Evolutionary conservation across 73 alveolate genomes (phyloP).

Genomic region (Effrenium voratum): DNA sequence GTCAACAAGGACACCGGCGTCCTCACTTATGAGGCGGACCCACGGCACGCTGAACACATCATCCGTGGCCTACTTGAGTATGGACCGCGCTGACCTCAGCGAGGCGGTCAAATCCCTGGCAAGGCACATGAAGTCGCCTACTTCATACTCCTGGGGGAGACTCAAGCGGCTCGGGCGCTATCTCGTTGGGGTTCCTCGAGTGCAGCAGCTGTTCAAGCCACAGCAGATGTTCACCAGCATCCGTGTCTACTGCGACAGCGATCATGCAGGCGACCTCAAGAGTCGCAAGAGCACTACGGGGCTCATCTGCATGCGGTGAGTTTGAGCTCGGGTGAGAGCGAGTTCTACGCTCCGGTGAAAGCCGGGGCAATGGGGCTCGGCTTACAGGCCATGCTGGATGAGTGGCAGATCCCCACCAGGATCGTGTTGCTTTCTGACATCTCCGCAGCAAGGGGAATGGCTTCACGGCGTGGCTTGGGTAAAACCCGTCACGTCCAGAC

Average conservation of each 20-base stretch:
- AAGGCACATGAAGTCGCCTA: background rate
- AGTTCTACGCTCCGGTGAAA: background rate
- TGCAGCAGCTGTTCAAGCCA: background rate
- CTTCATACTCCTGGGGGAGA: background rate
- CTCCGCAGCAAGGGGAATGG: background rate
- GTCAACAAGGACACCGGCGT: background rate
- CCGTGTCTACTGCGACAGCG: background rate
- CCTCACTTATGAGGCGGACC: slow-evolving; percentile 10
- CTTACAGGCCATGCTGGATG: background rate
- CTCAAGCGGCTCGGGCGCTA: background rate
- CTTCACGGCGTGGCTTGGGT: background rate
- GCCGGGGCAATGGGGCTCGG: background rate
- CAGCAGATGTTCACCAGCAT: background rate
- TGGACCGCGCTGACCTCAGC: slow-evolving; percentile 3
- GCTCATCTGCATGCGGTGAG: background rate
- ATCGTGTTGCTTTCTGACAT: background rate
- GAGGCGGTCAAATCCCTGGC: background rate
- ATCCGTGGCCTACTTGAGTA: slow-evolving; percentile 3
- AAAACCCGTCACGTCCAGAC: slow-evolving; percentile 2
- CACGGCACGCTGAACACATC: slow-evolving; percentile 25
- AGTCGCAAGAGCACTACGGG: background rate
- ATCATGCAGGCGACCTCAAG: slow-evolving; percentile 22
- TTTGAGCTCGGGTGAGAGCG: background rate
- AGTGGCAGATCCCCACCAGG: background rate
- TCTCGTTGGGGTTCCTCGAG: background rate